Evolutionary conservation across 2,329 filamentous ascomycete genomes (phyloP).

Genomic region (Xylaria sp.): DNA sequence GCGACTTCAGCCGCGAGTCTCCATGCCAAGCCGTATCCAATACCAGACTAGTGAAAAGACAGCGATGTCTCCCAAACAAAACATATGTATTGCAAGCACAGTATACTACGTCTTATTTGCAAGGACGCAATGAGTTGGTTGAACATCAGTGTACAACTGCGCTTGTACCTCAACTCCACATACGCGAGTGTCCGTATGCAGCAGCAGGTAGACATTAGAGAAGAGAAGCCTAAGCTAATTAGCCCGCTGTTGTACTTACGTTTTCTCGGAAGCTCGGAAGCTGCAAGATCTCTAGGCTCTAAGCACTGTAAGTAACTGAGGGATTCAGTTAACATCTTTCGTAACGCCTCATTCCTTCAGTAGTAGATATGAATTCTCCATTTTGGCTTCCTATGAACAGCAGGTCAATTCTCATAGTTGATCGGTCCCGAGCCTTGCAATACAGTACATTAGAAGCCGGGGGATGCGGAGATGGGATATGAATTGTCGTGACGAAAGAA

Average conservation of each 20-base stretch:
- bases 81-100: not conserved
- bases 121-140: not conserved
- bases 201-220: not conserved
- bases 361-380: constrained; percentile 5
- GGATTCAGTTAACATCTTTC: constrained; percentile 19
- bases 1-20: constrained; percentile 17
- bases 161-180: not conserved
- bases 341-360: constrained; percentile 3
- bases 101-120: not conserved
- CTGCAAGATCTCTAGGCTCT: not conserved
- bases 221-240: constrained; percentile 17
- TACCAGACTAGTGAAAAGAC: not conserved
- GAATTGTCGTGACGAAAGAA: constrained; percentile 9
- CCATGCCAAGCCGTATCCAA: not conserved
- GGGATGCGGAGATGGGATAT: not conserved
- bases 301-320: constrained; percentile 9
- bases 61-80: not conserved
- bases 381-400: not conserved
- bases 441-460: not conserved
- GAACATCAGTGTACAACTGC: not conserved
- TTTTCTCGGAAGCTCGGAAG: constrained; percentile 19
- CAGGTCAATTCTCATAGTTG: not conserved
- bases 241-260: constrained; percentile 4
- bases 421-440: constrained; percentile 17
- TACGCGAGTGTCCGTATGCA: not conserved